Evolutionary conservation across 306 rosid species (phyloP).

Genomic region (Canavalia gladiata): DNA sequence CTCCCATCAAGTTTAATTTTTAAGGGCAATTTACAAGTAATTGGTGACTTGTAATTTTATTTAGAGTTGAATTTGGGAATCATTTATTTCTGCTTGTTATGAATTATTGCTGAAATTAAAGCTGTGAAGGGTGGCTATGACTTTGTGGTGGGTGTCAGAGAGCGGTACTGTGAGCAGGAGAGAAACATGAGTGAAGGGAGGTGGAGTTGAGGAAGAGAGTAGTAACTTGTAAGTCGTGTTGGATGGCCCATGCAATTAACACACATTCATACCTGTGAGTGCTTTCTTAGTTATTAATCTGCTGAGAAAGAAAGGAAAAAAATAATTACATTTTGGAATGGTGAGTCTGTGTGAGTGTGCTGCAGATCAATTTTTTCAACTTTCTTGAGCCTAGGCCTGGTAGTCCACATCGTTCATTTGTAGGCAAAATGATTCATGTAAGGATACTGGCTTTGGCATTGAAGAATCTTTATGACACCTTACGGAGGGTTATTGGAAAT

Average conservation of each 20-base stretch:
- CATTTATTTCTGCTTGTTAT: slow-evolving; percentile 1
- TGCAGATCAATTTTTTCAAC: slow-evolving; percentile 1
- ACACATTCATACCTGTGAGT: not conserved
- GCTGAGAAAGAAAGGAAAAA: not conserved
- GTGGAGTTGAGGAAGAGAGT: slow-evolving; percentile 18
- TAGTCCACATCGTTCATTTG: not conserved
- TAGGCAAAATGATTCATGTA: not conserved
- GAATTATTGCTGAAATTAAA: slow-evolving; percentile 36
- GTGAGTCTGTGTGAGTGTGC: slow-evolving; percentile 7
- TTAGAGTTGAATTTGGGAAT: slow-evolving; percentile 21
- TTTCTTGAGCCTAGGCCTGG: not conserved
- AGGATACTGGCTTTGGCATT: not conserved
- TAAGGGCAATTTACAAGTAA: not conserved
- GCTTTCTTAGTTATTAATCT: not conserved
- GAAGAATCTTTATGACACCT: slow-evolving; percentile 31
- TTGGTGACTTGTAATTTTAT: slow-evolving; percentile 10
- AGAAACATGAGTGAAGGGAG: slow-evolving; percentile 11
- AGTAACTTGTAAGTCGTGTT: not conserved
- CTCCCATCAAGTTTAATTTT: not conserved
- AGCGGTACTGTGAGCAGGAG: not conserved
- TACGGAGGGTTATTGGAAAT: not conserved
- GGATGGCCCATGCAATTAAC: not conserved
- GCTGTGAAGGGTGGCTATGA: not conserved
- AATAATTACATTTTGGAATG: not conserved
- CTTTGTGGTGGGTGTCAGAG: slow-evolving; percentile 35